phyloP scores from a whole-genome alignment of 1,284 basidiomycete species.

The Neolentinus lepideus region DNA sequence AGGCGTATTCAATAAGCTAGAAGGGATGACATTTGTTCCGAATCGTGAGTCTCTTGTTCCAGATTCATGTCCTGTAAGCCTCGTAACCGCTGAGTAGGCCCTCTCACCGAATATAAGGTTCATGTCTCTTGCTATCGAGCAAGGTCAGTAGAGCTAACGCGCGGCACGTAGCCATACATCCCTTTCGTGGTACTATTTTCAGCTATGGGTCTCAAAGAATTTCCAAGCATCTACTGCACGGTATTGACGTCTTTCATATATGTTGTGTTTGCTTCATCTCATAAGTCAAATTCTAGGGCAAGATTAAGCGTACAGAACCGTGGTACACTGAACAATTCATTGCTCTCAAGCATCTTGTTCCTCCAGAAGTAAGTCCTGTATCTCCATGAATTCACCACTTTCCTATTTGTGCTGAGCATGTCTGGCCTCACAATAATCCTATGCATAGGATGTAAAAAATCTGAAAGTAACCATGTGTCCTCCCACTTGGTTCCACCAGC shows the following conservation, averaged over 20 bases:
- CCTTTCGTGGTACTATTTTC: constrained; percentile 36
- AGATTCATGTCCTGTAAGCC: neutral
- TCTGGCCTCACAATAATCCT: constrained; percentile 3
- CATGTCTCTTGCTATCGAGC: neutral
- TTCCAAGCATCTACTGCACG: constrained; percentile 40
- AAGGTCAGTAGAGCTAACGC: neutral
- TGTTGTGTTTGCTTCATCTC: neutral
- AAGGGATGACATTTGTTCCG: constrained; percentile 52
- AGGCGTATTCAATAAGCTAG: constrained; percentile 53
- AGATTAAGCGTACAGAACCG: constrained; percentile 53
- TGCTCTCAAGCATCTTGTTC: constrained; percentile 45
- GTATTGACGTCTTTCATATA: constrained; percentile 19
- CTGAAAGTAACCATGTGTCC: constrained; percentile 74
- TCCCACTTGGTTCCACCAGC: constrained; percentile 73
- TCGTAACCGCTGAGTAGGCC: constrained; percentile 11
- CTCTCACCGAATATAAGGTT: constrained; percentile 36
- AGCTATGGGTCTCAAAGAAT: constrained; percentile 35
- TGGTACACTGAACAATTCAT: constrained; percentile 62
- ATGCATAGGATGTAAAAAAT: constrained; percentile 45
- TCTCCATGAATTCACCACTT: constrained; percentile 5
- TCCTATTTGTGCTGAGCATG: constrained; percentile 8
- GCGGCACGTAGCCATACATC: constrained; percentile 32
- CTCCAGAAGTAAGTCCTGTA: constrained; percentile 33
- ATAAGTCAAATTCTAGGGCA: constrained; percentile 31
- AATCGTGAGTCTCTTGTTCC: constrained; percentile 33